These are phyloP conservation scores for Aspergillus sp. DNA, from an alignment of 2,329 filamentous ascomycete species.

Conservation along the genomic window DNA sequence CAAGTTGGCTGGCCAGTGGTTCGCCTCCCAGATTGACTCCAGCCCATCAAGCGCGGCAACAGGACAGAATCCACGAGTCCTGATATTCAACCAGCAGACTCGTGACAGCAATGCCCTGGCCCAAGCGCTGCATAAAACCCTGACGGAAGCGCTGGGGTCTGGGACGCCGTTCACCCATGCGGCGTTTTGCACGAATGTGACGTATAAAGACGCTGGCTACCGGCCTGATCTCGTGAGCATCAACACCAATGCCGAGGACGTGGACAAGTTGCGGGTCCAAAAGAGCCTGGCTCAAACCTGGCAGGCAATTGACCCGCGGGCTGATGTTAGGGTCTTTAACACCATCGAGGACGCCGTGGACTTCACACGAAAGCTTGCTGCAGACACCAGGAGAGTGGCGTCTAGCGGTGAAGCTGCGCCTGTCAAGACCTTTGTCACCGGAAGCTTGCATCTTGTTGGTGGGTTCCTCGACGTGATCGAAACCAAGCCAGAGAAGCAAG, in stretches of 20 bases:
- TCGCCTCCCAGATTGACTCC: slow-evolving; percentile 44
- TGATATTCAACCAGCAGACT: slow-evolving; percentile 92
- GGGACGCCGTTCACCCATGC: slow-evolving; percentile 56
- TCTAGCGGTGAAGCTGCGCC: slow-evolving; percentile 28
- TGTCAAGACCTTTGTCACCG: slow-evolving; percentile 63
- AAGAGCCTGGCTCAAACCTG: slow-evolving; percentile 54
- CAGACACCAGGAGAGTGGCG: slow-evolving; percentile 20
- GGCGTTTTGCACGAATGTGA: slow-evolving; percentile 73
- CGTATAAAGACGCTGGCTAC: slow-evolving; percentile 52
- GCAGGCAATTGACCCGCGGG: slow-evolving; percentile 43
- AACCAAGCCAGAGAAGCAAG: slow-evolving; percentile 20
- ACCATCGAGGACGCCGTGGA: slow-evolving; percentile 64
- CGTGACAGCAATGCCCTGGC: slow-evolving; percentile 63
- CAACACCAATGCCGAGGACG: slow-evolving; percentile 50
- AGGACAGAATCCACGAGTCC: slow-evolving; percentile 41
- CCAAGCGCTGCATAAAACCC: slow-evolving; percentile 49
- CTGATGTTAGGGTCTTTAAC: slow-evolving; percentile 47
- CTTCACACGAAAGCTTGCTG: slow-evolving; percentile 42
- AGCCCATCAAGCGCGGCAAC: slow-evolving; percentile 22
- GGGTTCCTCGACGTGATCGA: slow-evolving; percentile 67
- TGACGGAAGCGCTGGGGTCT: slow-evolving; percentile 35
- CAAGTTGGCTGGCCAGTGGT: slow-evolving; percentile 67
- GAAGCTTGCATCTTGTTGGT: slow-evolving; percentile 76
- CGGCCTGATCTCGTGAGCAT: slow-evolving; percentile 54
- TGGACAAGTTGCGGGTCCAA: slow-evolving; percentile 57